Conservation (phyloP, 768 basidiomycete species). For the Rhodocollybia butyracea region DNA sequence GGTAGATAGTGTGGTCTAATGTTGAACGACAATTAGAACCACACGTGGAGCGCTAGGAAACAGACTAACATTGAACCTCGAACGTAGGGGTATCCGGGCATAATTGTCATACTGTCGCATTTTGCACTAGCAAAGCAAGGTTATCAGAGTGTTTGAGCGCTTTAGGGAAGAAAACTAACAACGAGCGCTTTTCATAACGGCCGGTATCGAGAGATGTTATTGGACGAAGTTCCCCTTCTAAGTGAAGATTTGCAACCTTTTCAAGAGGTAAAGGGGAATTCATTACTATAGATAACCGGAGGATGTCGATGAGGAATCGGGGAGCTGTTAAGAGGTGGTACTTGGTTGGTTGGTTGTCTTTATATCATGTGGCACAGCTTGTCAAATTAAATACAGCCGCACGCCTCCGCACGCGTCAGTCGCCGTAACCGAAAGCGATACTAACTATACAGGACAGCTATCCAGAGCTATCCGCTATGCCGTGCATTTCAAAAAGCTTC, state of each 20-base stretch:
- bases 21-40: background rate
- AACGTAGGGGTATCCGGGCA: background rate
- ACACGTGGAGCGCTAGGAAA: background rate
- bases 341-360: background rate
- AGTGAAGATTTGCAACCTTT: background rate
- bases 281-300: background rate
- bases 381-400: too few species aligned
- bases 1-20: constrained; percentile 44
- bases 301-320: background rate
- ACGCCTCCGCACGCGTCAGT: too few species aligned
- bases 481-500: too few species aligned
- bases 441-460: too few species aligned
- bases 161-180: constrained; percentile 13
- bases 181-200: constrained; percentile 21
- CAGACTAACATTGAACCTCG: constrained; percentile 4
- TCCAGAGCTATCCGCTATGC: too few species aligned
- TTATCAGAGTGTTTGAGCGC: background rate
- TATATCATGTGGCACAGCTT: background rate
- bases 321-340: background rate
- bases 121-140: background rate
- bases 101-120: background rate
- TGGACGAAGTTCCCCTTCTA: constrained; percentile 17
- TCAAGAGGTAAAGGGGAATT: background rate
- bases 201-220: constrained; percentile 27
- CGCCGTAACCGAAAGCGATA: too few species aligned